Evolutionary conservation across 2,329 filamentous ascomycete genomes (phyloP).

Genomic region (Colletotrichum sp.): DNA sequence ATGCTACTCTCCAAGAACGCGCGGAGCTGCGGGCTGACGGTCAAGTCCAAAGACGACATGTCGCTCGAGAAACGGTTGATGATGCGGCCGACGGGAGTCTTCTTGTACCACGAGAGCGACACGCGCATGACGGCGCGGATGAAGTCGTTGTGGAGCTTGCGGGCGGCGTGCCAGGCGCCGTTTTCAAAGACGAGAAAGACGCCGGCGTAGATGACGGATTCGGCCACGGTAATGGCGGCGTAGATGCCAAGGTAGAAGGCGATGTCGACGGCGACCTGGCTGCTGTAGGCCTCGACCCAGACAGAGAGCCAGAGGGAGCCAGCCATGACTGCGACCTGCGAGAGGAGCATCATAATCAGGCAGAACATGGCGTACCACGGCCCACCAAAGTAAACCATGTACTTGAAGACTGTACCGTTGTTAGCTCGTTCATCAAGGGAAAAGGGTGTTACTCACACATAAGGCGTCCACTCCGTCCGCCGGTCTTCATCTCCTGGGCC

Average conservation of each 20-base stretch:
- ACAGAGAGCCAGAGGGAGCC: slow-evolving; percentile 55
- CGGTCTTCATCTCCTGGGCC: slow-evolving; percentile 51
- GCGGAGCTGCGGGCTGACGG: slow-evolving; percentile 50
- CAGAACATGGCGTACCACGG: slow-evolving; percentile 46
- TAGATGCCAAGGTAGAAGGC: slow-evolving; percentile 61
- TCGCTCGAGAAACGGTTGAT: slow-evolving; percentile 63
- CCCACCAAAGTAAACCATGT: slow-evolving; percentile 57
- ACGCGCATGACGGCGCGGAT: slow-evolving; percentile 58
- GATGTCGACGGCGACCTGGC: slow-evolving; percentile 47
- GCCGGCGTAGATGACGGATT: slow-evolving; percentile 45
- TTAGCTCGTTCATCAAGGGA: slow-evolving; percentile 8
- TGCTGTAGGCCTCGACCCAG: slow-evolving; percentile 58
- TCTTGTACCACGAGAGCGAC: slow-evolving; percentile 62
- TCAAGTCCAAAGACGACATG: slow-evolving; percentile 59
- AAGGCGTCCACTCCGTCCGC: slow-evolving; percentile 48
- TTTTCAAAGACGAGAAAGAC: slow-evolving; percentile 55
- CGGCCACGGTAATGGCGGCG: slow-evolving; percentile 48
- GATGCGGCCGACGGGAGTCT: slow-evolving; percentile 56
- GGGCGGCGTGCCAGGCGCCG: slow-evolving; percentile 62
- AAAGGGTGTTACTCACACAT: slow-evolving; percentile 38
- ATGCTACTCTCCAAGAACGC: slow-evolving; percentile 45
- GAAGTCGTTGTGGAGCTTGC: slow-evolving; percentile 56
- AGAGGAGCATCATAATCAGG: slow-evolving; percentile 42
- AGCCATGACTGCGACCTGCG: slow-evolving; percentile 46
- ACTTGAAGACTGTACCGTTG: slow-evolving; percentile 45